A percentile compares a stretch with the other conserved stretches of the same genome.
These are phyloP conservation scores for Penicillium sp. DNA, from an alignment of 2,329 filamentous ascomycete species.

Conservation along the genomic window DNA sequence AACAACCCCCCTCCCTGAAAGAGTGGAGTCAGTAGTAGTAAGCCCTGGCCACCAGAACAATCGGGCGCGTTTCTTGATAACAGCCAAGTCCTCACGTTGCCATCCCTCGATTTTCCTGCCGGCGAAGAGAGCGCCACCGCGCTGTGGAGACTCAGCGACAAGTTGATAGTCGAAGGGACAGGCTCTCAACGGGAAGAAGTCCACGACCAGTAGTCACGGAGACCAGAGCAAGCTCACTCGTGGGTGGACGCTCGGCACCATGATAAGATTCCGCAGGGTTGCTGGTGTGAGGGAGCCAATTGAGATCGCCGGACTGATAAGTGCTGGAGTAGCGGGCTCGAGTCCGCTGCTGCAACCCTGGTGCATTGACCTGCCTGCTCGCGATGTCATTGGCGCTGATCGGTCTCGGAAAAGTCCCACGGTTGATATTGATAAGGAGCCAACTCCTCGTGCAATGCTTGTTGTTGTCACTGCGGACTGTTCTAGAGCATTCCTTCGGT, in stretches of 20 bases:
- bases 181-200: too few relatives aligned
- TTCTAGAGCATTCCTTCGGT: too few relatives aligned
- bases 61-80: slow-evolving; percentile 28
- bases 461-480: too few relatives aligned
- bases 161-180: too few relatives aligned
- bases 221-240: too few relatives aligned
- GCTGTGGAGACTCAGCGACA: slow-evolving; percentile 34
- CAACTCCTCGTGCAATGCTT: too few relatives aligned
- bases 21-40: background rate
- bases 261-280: background rate
- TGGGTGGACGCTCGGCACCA: background rate
- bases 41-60: slow-evolving; percentile 9
- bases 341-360: slow-evolving; percentile 5
- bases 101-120: slow-evolving; percentile 27
- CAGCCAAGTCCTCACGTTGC: slow-evolving; percentile 19
- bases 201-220: too few relatives aligned
- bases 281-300: background rate
- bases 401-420: too few relatives aligned
- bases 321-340: slow-evolving; percentile 8
- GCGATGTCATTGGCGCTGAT: background rate
- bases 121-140: slow-evolving; percentile 26
- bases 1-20: background rate
- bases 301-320: slow-evolving; percentile 6
- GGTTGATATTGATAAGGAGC: too few relatives aligned
- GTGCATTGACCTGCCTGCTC: slow-evolving; percentile 6